These are phyloP conservation scores for Anaeramoeba flamelloides DNA, from an alignment of 78 protist species.

Conservation along the genomic window DNA sequence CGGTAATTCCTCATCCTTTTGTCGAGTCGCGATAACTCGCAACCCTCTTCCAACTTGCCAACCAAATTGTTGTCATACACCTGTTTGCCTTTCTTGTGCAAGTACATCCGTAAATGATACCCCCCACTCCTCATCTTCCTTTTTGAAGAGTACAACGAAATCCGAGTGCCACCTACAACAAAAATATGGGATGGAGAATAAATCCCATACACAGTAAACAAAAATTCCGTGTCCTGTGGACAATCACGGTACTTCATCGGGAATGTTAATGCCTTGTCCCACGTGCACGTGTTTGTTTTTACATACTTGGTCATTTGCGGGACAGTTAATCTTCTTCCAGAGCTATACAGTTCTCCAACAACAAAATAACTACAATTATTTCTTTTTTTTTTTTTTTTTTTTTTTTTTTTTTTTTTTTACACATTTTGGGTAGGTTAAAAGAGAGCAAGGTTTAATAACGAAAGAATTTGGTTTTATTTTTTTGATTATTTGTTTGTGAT, in stretches of 20 bases:
- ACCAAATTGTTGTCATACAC: background rate
- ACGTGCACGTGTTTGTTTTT: background rate
- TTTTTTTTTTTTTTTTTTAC: too few species aligned
- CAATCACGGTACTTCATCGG: background rate
- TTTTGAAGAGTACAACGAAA: background rate
- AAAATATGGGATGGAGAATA: background rate
- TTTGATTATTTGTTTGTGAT: too few species aligned
- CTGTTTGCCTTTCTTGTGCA: background rate
- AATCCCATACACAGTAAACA: background rate
- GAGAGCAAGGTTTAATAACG: too few species aligned
- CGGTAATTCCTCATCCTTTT: too few species aligned
- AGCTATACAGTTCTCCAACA: background rate
- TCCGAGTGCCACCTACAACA: background rate
- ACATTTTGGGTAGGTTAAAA: too few species aligned
- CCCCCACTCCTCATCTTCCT: background rate
- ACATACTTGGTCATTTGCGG: background rate
- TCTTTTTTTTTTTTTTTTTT: too few species aligned
- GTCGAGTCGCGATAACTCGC: too few species aligned
- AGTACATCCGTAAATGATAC: background rate
- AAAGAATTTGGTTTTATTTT: too few species aligned
- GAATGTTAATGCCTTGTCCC: background rate
- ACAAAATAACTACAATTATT: background rate
- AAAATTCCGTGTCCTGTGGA: background rate
- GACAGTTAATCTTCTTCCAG: background rate
- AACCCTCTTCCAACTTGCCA: too few species aligned